phyloP scores from a whole-genome alignment of 225 moss, liverwort and hornwort species.

The Anthoceros angustus region DNA sequence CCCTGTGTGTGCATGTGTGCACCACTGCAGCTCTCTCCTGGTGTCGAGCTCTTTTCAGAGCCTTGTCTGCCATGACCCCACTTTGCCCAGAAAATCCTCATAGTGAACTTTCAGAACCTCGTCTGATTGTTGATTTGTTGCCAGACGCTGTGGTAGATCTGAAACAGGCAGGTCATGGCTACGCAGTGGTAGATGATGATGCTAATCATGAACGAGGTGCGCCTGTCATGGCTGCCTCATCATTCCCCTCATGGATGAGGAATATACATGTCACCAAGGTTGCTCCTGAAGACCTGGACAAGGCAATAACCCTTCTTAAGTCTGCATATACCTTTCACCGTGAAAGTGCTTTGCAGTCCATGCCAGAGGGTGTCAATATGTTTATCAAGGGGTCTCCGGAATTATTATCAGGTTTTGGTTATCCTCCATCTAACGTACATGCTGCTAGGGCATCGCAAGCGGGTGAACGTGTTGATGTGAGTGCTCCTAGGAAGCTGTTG shows the following conservation, averaged over 20 bases:
- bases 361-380: constrained; percentile 74
- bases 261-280: constrained; percentile 56
- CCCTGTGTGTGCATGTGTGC: constrained; percentile 71
- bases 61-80: constrained; percentile 69
- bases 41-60: constrained; percentile 80
- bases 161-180: not conserved
- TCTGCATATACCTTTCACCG: constrained; percentile 78
- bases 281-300: constrained; percentile 50
- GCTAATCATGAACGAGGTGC: constrained; percentile 20
- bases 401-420: constrained; percentile 12
- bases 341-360: constrained; percentile 78
- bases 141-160: not conserved
- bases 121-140: not conserved
- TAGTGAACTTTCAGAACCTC: constrained; percentile 54
- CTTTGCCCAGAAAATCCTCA: constrained; percentile 29
- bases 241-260: constrained; percentile 44
- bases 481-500: constrained; percentile 75
- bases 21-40: constrained; percentile 84
- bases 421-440: constrained; percentile 21
- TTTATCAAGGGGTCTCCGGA: constrained; percentile 16
- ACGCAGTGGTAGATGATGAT: constrained; percentile 5
- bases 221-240: constrained; percentile 20
- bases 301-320: constrained; percentile 57
- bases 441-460: constrained; percentile 20
- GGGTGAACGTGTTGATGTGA: constrained; percentile 58